Conservation (phyloP, 2,329 filamentous ascomycete species). For the Amylocarpus encephaloides region DNA sequence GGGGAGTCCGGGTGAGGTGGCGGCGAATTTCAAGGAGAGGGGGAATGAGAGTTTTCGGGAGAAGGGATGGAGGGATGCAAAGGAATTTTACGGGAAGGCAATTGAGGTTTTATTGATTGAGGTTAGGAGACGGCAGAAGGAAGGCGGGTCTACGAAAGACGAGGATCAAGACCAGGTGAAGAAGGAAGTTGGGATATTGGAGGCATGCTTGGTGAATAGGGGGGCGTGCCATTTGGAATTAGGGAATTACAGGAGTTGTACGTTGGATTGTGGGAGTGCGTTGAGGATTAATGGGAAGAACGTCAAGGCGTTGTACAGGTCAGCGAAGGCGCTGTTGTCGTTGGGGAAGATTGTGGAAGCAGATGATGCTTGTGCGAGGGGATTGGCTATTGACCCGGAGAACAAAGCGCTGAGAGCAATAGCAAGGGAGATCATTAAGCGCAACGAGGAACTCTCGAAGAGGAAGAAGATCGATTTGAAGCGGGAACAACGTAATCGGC, state of each 20-base stretch:
- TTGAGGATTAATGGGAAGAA: conserved; percentile 74
- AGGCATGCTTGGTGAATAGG: conserved; percentile 77
- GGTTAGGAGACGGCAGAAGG: conserved; percentile 46
- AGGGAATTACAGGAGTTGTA: conserved; percentile 81
- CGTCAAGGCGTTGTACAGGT: conserved; percentile 87
- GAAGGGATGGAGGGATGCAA: conserved; percentile 72
- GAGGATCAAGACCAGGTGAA: conserved; percentile 38
- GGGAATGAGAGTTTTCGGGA: conserved; percentile 82
- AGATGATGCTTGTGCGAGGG: conserved; percentile 68
- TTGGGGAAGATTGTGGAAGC: conserved; percentile 77
- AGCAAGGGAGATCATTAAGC: conserved; percentile 54
- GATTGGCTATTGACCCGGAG: conserved; percentile 61
- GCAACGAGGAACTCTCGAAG: conserved; percentile 49
- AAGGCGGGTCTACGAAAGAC: conserved; percentile 34
- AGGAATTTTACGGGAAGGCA: conserved; percentile 89
- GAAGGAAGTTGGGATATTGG: conserved; percentile 58
- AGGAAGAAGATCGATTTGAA: conserved; percentile 51
- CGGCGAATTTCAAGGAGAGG: conserved; percentile 77
- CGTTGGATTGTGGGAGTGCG: conserved; percentile 73
- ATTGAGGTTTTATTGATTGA: conserved; percentile 63
- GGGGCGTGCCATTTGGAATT: conserved; percentile 85
- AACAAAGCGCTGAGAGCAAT: conserved; percentile 64
- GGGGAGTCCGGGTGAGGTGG: conserved; percentile 79
- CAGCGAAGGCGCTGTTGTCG: conserved; percentile 67
- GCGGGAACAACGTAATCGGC: conserved; percentile 46